phyloP scores from a whole-genome alignment of 176 grass and related monocot species.

The Oryza rufipogon region DNA sequence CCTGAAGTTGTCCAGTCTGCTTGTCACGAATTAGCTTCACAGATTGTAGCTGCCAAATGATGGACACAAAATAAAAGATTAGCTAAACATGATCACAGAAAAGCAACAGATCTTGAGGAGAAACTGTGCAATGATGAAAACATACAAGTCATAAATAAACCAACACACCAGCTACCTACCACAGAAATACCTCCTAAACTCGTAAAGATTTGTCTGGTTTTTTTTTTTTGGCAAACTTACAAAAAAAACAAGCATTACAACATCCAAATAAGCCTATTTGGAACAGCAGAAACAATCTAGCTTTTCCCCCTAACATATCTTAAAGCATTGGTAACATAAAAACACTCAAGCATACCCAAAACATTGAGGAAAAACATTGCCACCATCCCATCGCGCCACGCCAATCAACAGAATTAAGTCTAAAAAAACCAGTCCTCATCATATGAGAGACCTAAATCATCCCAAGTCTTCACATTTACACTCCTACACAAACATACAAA shows the following conservation, averaged over 20 bases:
- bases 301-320: not conserved
- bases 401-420: not conserved
- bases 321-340: not conserved
- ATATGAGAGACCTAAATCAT: not conserved
- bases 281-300: not conserved
- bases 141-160: not conserved
- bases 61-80: not conserved
- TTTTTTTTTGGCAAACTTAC: no score
- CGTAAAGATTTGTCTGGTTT: not conserved
- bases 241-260: not conserved
- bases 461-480: not conserved
- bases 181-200: not conserved
- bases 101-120: not conserved
- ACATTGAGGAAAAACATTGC: not conserved
- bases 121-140: not conserved
- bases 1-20: conserved; percentile 70
- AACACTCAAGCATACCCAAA: not conserved
- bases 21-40: conserved; percentile 88
- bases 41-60: conserved; percentile 56
- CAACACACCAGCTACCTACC: not conserved
- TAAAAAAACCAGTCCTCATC: not conserved
- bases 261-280: not conserved
- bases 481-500: not conserved
- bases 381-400: not conserved
- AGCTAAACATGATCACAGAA: not conserved